Evolutionary conservation across 2,329 filamentous ascomycete genomes (phyloP), one percentile per base, ranked within the genome.

Genomic region (Botrytis squamosa): DNA sequence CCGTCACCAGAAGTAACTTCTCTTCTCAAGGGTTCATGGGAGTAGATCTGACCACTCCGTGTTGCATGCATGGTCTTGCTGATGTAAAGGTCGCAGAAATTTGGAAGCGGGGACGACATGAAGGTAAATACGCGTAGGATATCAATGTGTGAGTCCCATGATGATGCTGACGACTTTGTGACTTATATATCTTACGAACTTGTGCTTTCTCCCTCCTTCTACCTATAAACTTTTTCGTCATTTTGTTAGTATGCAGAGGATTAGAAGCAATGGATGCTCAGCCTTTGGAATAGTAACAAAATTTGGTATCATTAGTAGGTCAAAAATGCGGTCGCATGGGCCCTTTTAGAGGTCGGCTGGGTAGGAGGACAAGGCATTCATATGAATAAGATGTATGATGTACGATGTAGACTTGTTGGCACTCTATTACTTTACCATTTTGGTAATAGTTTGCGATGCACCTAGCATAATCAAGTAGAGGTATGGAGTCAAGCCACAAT

Each of bases 61-160:
- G 77, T 74, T 46, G 77, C 70, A 63, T 80, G 75, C 80, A 81
- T 81, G 62, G 64, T 77, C 73, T 75, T 74, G 20, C 75, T 70
- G 63, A 81, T 75, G 18, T 79, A 77, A 69, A 80, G 79, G 75
- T 80, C 78, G 75, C 76, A 76, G 74, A 80, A 81, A 74, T 76
- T 75, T 22, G 77, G 75, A 69, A 77, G 74, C 71, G 80, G 78
- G 57, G 76, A 73, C 77, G 79, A 80, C 80, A 81, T 81, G 76
- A 75, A 76, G 74, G 74, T 76, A 70, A 68, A 59, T 44, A 69
- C 46, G 60, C 55, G 65, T 71, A 49, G 75, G 62, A 44, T 38
- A 73, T 70, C 72, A 66, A 55, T 74, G 52, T 65, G 42, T 38
- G 2, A 49, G 72, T 73, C 29, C 64, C 77, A 81, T 80, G 71